These are phyloP conservation scores for Pisolithus microcarpus DNA, from an alignment of 768 basidiomycete genomes.

Conservation along the genomic window DNA sequence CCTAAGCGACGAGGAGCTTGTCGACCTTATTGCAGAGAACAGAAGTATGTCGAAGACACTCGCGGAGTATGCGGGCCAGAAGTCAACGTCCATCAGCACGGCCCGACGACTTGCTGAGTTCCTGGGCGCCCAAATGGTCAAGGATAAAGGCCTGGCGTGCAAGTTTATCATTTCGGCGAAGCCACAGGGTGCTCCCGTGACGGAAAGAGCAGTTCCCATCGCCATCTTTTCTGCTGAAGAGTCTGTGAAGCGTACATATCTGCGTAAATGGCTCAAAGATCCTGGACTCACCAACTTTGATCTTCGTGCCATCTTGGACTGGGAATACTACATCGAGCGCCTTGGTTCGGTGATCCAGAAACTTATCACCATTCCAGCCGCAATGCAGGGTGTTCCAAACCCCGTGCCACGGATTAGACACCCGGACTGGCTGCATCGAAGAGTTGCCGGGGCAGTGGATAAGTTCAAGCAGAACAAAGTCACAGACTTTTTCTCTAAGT, in stretches of 20 bases:
- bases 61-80: conserved; percentile 92
- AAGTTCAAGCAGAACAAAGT: conserved; percentile 98
- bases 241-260: conserved; percentile 78
- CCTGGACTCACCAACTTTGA: conserved; percentile 83
- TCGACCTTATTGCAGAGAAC: conserved; percentile 98
- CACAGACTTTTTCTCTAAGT: conserved; percentile 76
- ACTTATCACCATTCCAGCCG: conserved; percentile 97
- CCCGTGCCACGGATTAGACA: conserved; percentile 94
- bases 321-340: conserved; percentile 97
- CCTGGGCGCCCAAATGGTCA: conserved; percentile 97
- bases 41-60: conserved; percentile 96
- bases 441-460: conserved; percentile 84
- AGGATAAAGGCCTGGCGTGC: conserved; percentile 98
- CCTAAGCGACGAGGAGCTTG: conserved; percentile 84
- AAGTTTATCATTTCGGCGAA: conserved; percentile 97
- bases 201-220: conserved; percentile 92
- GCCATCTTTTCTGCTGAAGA: conserved; percentile 98
- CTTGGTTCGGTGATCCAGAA: conserved; percentile 98
- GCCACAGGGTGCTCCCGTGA: conserved; percentile 89
- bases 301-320: conserved; percentile 89
- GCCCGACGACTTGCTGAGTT: conserved; percentile 94
- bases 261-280: conserved; percentile 97
- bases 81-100: conserved; percentile 97
- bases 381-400: conserved; percentile 94
- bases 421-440: conserved; percentile 93